Conservation (phyloP, 2,329 filamentous ascomycete genomes). For the Calonectria ilicicola region DNA sequence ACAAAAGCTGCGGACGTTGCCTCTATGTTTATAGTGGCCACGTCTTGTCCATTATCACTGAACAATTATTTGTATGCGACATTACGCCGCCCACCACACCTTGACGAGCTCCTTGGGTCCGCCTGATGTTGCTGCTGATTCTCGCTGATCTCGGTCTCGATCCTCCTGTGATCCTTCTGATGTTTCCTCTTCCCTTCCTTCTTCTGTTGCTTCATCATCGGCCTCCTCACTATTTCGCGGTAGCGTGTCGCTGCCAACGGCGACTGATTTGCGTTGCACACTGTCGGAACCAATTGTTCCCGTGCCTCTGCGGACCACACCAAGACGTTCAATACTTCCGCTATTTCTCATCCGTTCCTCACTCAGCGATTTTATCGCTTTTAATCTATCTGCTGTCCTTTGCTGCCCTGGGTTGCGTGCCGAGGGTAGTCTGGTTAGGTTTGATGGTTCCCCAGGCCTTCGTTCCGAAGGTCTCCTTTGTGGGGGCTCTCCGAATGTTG, state of each 20-base stretch:
- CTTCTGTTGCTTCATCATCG: neutral
- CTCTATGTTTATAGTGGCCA: neutral
- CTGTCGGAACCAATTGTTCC: constrained; percentile 28
- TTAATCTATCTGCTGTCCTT: neutral
- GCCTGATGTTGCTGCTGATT: constrained; percentile 30
- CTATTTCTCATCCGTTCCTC: constrained; percentile 1
- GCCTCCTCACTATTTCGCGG: neutral
- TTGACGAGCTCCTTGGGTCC: constrained; percentile 40
- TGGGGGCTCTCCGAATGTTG: neutral
- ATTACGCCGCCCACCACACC: constrained; percentile 39
- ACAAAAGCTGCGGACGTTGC: neutral
- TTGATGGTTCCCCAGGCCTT: neutral
- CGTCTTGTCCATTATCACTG: constrained; percentile 11
- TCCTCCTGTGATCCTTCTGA: neutral
- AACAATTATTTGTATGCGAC: constrained; percentile 1
- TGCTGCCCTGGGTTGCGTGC: neutral
- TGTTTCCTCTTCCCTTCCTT: constrained; percentile 10
- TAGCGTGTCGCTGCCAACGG: constrained; percentile 13
- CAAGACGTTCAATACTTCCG: constrained; percentile 30
- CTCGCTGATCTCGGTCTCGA: neutral
- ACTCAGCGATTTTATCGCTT: neutral
- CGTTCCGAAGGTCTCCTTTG: neutral
- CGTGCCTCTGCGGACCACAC: constrained; percentile 36
- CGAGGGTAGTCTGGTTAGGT: neutral
- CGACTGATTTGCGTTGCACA: constrained; percentile 35